A percentile compares a stretch with the other conserved stretches of the same genome.
phyloP scores from a whole-genome alignment of 1,284 basidiomycete species.

The Taiwanofungus camphoratus region DNA sequence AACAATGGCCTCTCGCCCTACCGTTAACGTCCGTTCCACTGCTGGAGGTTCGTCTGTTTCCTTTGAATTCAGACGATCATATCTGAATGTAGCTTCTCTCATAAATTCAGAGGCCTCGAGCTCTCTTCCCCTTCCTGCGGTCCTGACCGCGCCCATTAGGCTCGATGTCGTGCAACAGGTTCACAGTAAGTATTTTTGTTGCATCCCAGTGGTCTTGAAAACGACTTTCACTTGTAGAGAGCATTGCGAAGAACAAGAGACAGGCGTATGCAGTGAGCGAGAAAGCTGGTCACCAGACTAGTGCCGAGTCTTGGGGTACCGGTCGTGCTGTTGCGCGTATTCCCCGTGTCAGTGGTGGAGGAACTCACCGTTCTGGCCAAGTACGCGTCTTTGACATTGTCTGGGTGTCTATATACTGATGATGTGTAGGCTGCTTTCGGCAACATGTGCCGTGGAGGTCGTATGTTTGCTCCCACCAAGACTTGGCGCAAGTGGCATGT shows the following conservation, averaged over 20 bases:
- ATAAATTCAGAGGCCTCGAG: constrained; percentile 66
- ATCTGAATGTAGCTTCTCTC: constrained; percentile 7
- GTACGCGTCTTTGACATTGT: constrained; percentile 37
- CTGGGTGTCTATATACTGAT: not conserved
- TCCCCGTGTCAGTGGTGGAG: constrained; percentile 98
- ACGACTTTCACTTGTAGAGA: constrained; percentile 54
- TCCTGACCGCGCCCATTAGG: constrained; percentile 97
- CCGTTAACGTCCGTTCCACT: constrained; percentile 75
- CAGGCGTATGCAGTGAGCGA: constrained; percentile 96
- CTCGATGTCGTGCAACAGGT: constrained; percentile 98
- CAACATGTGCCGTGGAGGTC: constrained; percentile 99
- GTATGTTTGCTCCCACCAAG: constrained; percentile 99
- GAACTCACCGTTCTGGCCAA: constrained; percentile 98
- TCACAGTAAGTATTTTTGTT: constrained; percentile 74
- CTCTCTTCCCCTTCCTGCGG: constrained; percentile 92
- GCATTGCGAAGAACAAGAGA: constrained; percentile 97
- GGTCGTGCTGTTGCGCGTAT: constrained; percentile 99
- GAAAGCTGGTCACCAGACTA: constrained; percentile 99
- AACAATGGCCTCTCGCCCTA: constrained; percentile 85
- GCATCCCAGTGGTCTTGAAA: not conserved
- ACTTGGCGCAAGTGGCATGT: constrained; percentile 99
- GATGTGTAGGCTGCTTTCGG: constrained; percentile 88
- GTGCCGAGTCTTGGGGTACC: constrained; percentile 99
- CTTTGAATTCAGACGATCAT: not conserved
- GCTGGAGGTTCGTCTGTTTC: constrained; percentile 54